Evolutionary conservation across 2,329 filamentous ascomycete genomes (phyloP), one percentile per base, ranked within the genome.

Genomic region (Cladophialophora chaetospira): DNA sequence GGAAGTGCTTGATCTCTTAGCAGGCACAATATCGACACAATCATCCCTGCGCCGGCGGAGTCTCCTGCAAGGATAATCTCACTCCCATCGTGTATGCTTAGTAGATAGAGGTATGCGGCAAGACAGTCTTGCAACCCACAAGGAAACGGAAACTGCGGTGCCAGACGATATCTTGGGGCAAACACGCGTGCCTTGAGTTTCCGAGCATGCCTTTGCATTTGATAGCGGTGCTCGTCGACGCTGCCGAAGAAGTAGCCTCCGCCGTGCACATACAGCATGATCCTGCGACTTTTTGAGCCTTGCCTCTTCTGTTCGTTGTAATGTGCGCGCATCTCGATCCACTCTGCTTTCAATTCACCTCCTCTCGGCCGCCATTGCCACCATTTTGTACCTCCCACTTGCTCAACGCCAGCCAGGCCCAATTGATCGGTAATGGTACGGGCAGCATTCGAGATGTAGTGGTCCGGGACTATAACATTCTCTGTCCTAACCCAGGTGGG

Each of bases 181-280:
- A 97, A 85, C 5, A 97, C 88, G 53, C 91, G 82, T 15, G 91
- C 93, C 72, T 94, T 91, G 59, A 99, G 80, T 75, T 97, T 97
- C 52, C 94, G 83, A 25, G 94, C 94, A 79, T 97, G 92, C 46
- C 93, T 83, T 73, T 99, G 94, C 80, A 99, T 86, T 79, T 97
- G 93, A 74, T 97, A 97, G n/a, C 94, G 86, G 76, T 97, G 94
- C 72, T 96, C 92, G 69, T 97, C 92, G 33, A 97, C 87, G 66
- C 91, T 95, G 11, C 94, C 93, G 70, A 99, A 97, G 74, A 87
- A 99, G 74, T 96, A 97, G 17, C 89, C 93, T 5, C 93, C 93
- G 11, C 94, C 94, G 69, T 97, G 94, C 19, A 97, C 80, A 73
- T 97, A 97, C 21, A 99, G 77, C 83, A 97, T 96, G 56, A 96